Evolutionary conservation across 169 alveolate genomes (phyloP).

Genomic region (Plasmodium knowlesi): DNA sequence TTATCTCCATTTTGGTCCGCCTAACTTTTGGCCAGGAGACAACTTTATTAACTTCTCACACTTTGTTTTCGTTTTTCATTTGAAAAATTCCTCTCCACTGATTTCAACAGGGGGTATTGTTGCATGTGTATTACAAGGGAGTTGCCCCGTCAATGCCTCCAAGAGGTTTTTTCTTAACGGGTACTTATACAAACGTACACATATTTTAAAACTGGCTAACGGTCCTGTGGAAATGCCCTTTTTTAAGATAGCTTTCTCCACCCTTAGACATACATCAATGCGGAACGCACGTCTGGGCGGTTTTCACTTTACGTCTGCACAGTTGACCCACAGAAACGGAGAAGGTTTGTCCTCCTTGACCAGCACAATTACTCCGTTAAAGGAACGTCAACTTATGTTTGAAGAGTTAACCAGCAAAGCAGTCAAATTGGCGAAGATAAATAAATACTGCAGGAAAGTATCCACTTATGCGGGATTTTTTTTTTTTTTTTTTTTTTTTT

Average conservation of each 20-base stretch:
- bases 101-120: not conserved
- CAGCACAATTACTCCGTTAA: not conserved
- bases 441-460: not conserved
- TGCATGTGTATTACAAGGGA: too few relatives aligned
- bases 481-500: not conserved
- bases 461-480: not conserved
- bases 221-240: not conserved
- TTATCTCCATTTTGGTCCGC: not conserved
- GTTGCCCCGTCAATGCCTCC: too few relatives aligned
- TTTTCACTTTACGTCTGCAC: too few relatives aligned
- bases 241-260: not conserved
- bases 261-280: not conserved
- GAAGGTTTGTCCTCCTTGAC: not conserved
- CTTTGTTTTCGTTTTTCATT: not conserved
- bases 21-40: not conserved
- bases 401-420: not conserved
- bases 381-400: not conserved
- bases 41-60: not conserved
- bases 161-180: not conserved
- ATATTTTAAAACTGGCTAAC: not conserved
- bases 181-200: not conserved
- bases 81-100: not conserved
- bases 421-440: not conserved
- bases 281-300: not conserved
- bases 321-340: not conserved